Evolutionary conservation across 2,329 filamentous ascomycete genomes (phyloP), one percentile per base, ranked within the genome.

Genomic region (Ceratocystis cacaofunesta): DNA sequence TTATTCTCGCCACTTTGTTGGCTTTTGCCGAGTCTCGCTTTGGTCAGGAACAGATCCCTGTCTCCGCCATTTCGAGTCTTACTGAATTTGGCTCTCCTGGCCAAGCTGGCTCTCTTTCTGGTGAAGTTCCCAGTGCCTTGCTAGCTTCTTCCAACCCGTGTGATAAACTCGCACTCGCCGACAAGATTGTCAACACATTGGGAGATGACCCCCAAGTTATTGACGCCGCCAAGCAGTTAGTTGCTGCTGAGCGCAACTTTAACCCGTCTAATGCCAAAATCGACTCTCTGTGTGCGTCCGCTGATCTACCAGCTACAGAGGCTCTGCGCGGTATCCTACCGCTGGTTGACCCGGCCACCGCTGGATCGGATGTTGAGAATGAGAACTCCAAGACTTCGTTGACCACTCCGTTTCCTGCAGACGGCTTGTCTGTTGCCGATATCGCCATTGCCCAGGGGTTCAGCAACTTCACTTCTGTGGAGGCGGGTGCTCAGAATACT

Each of bases 211-310:
- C 78, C n/a, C 75, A 79, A 68, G 84, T 85, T 69, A 77, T 88
- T 66, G 78, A 79, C 15, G 85, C 83, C 22, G 86, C 86, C 19
- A 79, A 79, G 66, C 80, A 80, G 17, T 78, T 88, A 46, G 85
- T 88, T 15, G 80, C 82, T 30, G 85, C 85, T 3, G 67, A 69
- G 67, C 85, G 87, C 75, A 88, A 89, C 80, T 87, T 87, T 77
- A 88, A 88, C 77, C 84, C 84, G 63, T 87, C 84, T 69, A 81
- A 75, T 65, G 79, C 81, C 68, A 76, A 76, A 70, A 78, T 83
- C 43, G 85, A 83, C 19, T 82, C 79, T 68, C 81, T 89, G 72
- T 89, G 86, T 74, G 80, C 77, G 46, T 84, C 89, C 69, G 75
- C 84, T 1, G 76, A 78, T 30, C 80, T 89, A 1, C 86, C 86